Evolutionary conservation across 805 yeast species (phyloP).

Genomic region (Jamesozyma piceae): DNA sequence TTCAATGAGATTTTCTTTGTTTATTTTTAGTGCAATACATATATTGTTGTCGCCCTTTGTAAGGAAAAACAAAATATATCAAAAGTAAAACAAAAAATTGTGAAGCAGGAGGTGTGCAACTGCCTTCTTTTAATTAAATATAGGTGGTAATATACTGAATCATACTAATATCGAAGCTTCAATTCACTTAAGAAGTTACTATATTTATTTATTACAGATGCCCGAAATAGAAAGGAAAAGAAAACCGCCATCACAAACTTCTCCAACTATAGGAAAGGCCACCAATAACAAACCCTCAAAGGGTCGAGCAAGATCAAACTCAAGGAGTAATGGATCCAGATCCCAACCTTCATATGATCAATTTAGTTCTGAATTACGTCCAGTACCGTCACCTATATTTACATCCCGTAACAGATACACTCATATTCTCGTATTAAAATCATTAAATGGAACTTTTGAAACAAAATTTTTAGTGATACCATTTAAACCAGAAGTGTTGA

Average conservation of each 20-base stretch:
- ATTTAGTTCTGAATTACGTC: slow-evolving; percentile 1
- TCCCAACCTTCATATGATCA: slow-evolving; percentile 8
- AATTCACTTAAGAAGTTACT: background rate
- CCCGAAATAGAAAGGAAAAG: slow-evolving; percentile 4
- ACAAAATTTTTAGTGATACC: slow-evolving; percentile 75
- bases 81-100: too few relatives aligned
- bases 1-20: too few relatives aligned
- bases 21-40: too few relatives aligned
- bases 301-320: slow-evolving; percentile 22
- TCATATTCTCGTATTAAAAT: slow-evolving; percentile 59
- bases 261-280: background rate
- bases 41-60: background rate
- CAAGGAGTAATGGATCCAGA: slow-evolving; percentile 21
- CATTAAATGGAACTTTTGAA: slow-evolving; percentile 76
- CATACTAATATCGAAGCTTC: background rate
- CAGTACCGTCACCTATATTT: slow-evolving; percentile 6
- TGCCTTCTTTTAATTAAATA: too few relatives aligned
- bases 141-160: too few relatives aligned
- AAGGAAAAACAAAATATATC: background rate
- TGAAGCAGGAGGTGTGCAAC: too few relatives aligned
- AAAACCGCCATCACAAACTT: slow-evolving; percentile 1
- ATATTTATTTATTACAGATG: background rate
- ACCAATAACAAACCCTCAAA: background rate
- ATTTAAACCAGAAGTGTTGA: slow-evolving; percentile 67
- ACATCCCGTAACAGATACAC: slow-evolving; percentile 29